Evolutionary conservation across 371 early-diverging fungal genomes (phyloP), one percentile per base, ranked within the genome.

Genomic region (Mucor ambiguus): DNA sequence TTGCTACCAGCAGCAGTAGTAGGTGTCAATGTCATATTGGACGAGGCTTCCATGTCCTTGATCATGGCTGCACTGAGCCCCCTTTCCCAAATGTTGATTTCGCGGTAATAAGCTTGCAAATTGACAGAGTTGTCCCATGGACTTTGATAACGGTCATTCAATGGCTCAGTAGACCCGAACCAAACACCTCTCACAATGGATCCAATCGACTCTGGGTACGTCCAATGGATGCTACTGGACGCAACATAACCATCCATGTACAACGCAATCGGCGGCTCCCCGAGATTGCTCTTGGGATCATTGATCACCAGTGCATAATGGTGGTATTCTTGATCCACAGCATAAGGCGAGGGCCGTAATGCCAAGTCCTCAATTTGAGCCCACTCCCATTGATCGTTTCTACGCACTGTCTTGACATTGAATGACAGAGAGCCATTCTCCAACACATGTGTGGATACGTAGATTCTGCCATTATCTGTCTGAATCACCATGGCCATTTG

Each of bases 141-240:
- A 52, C 76, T 71, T 69, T 81, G 81, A 43, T 81, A 81, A 20
- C 74, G 61, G 26, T 68, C 72, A 49, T 70, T 70, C n/a, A 70
- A 64, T 5, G 84, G 80, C 54, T 81, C 84, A 32, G 75, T 70
- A 0, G 79, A 77, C 1, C 84, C 84, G 61, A 83, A 75, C 84
- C 84, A 83, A 6, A 83, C 28, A 16, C 84, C 81, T 1, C 69
- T 67, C 9, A 83, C 64, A 9, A 64, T 49, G n/a, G 64, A 55
- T 7, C 68, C 72, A 10, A 64, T 64, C 3, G 24, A 49, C 24
- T 29, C 54, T 22, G 80, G 77, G 4, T 67, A 60, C 3, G 52
- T 30, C 81, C 79, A 81, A n/a, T 63, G 44, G 4, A 58, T 29
- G 18, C 67, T 69, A 29, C 79, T 79, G 5, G 67, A 59, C 12